Evolutionary conservation across 2,329 filamentous ascomycete genomes (phyloP).

Genomic region (Sphaerulina musiva): DNA sequence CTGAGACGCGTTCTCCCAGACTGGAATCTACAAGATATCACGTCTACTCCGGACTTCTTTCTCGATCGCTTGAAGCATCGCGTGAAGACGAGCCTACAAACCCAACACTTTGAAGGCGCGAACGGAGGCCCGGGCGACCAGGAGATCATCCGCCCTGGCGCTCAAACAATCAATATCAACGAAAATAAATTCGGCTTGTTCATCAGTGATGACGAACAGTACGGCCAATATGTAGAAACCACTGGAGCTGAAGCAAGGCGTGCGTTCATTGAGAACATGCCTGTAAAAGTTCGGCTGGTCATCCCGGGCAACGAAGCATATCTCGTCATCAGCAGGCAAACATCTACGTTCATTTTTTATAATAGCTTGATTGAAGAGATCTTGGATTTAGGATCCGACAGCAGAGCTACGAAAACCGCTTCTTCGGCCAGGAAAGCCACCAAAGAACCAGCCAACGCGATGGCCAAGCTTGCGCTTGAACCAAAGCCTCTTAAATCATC

Average conservation of each 20-base stretch:
- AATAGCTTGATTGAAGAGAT: slow-evolving; percentile 17
- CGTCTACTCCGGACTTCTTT: slow-evolving; percentile 12
- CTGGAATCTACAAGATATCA: slow-evolving; percentile 17
- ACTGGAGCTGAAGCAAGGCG: not conserved
- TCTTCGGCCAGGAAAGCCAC: not conserved
- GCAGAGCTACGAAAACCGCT: not conserved
- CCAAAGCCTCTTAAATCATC: too few relatives aligned
- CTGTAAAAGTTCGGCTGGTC: not conserved
- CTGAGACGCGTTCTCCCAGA: slow-evolving; percentile 10
- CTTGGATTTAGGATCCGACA: slow-evolving; percentile 6
- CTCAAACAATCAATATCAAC: not conserved
- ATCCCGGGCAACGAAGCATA: slow-evolving; percentile 11
- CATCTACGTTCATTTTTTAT: not conserved
- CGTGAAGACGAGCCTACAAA: slow-evolving; percentile 5
- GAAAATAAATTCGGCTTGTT: slow-evolving; percentile 2
- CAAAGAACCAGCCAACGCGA: too few relatives aligned
- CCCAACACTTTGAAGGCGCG: slow-evolving; percentile 10
- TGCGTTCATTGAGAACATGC: not conserved
- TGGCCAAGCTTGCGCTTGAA: too few relatives aligned
- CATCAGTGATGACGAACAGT: slow-evolving; percentile 3
- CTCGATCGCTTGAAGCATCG: slow-evolving; percentile 15
- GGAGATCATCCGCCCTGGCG: not conserved
- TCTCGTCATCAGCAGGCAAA: not conserved
- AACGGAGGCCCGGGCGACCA: slow-evolving; percentile 9
- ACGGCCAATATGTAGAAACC: slow-evolving; percentile 6